A percentile compares a stretch with the other conserved stretches of the same genome.
phyloP scores from a whole-genome alignment of 768 basidiomycete genomes.

The Calocera cornea region DNA sequence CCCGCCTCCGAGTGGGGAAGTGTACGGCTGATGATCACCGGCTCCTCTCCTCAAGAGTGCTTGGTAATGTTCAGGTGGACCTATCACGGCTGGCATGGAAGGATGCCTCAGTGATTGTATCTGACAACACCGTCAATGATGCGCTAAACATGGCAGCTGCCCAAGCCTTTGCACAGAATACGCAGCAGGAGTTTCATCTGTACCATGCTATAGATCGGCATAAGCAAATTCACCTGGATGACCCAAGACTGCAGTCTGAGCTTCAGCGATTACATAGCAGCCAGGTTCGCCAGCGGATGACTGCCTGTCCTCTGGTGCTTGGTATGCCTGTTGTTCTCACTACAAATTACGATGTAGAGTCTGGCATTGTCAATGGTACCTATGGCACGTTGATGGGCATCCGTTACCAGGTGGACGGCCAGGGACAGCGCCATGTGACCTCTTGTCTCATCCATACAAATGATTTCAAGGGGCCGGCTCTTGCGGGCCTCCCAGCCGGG shows the following conservation, averaged over 20 bases:
- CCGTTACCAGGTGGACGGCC: slow-evolving; percentile 15
- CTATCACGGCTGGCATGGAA: slow-evolving; percentile 18
- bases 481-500: slow-evolving; percentile 14
- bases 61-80: slow-evolving; percentile 11
- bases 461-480: slow-evolving; percentile 13
- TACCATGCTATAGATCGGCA: slow-evolving; percentile 18
- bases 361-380: slow-evolving; percentile 29
- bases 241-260: neutral
- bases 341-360: slow-evolving; percentile 29
- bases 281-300: slow-evolving; percentile 19
- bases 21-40: slow-evolving; percentile 32
- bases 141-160: slow-evolving; percentile 23
- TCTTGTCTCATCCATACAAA: slow-evolving; percentile 23
- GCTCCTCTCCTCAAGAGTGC: slow-evolving; percentile 25
- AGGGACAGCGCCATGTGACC: slow-evolving; percentile 12
- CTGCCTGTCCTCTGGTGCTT: slow-evolving; percentile 25
- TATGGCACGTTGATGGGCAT: slow-evolving; percentile 20
- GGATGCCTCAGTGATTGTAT: slow-evolving; percentile 27
- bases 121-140: slow-evolving; percentile 28
- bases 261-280: neutral
- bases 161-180: slow-evolving; percentile 14
- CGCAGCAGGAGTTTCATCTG: slow-evolving; percentile 20
- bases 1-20: slow-evolving; percentile 28
- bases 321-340: slow-evolving; percentile 26
- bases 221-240: neutral